Conservation (phyloP, 2,329 filamentous ascomycete genomes). For the Stemphylium vesicarium region DNA sequence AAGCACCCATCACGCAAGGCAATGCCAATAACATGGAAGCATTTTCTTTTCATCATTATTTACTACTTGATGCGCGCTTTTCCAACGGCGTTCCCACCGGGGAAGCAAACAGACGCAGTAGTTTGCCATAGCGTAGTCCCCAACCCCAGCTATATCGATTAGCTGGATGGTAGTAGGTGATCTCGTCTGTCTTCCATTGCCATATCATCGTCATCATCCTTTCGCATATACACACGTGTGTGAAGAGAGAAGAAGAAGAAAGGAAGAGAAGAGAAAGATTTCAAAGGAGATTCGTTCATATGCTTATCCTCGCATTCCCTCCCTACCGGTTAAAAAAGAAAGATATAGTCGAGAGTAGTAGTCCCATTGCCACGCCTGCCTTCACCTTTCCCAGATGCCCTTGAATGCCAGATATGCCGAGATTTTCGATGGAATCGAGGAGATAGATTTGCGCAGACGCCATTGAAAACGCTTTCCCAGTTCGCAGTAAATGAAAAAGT, state of each 20-base stretch:
- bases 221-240: too few species aligned
- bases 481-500: slow-evolving; percentile 4
- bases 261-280: neutral
- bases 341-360: neutral
- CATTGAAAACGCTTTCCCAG: slow-evolving; percentile 7
- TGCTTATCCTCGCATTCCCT: neutral
- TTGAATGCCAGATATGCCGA: slow-evolving; percentile 16
- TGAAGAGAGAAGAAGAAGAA: neutral
- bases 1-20: too few species aligned
- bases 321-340: slow-evolving; percentile 1
- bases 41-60: too few species aligned
- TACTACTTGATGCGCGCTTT: too few species aligned
- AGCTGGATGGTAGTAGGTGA: too few species aligned
- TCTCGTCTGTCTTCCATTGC: too few species aligned
- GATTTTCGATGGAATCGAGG: neutral
- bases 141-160: too few species aligned
- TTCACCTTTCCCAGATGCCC: slow-evolving; percentile 4
- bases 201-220: too few species aligned
- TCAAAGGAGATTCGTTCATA: slow-evolving; percentile 1
- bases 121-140: too few species aligned
- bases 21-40: too few species aligned
- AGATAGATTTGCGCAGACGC: slow-evolving; percentile 3
- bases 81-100: too few species aligned
- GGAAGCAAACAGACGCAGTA: too few species aligned
- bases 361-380: slow-evolving; percentile 4